Evolutionary conservation across 1,284 basidiomycete species (phyloP), one percentile per base, ranked within the genome.

Genomic region (Rhodotorula sp.): DNA sequence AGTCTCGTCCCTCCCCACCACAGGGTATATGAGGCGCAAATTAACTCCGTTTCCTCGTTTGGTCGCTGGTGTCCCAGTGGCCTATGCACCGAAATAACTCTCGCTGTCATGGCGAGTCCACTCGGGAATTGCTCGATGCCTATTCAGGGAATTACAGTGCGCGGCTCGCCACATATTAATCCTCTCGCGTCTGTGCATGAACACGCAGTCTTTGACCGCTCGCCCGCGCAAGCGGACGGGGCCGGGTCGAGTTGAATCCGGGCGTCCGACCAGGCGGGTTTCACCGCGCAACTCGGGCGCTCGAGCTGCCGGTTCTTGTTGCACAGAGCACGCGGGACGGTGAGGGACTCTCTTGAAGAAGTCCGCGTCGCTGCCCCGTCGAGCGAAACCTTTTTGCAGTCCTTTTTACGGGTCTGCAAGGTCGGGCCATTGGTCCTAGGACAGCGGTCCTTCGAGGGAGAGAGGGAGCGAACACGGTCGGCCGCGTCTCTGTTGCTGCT

Each of bases 291-390:
- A n/a, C 20, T 24, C 42, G 29, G 3, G 6, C 22, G 48, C 10
- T 14, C 15, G 30, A 51, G 60, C 66, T 55, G 55, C 33, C 17
- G 37, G 60, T 62, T 67, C 66, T 67, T 67, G 66, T 67, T 60
- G 60, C 29, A 55, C 60, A 67, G 66, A 67, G 66, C 55, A 67
- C 60, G 37, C 37, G 46, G 8, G 8, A 46, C 49, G 66, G 66
- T 53, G 66, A 57, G 66, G 37, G 66, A 17, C 30, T 67, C 66
- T 62, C 66, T 67, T 67, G 33, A 67, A 67, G 66, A 29, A 49
- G 60, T 55, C 29, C 30, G 54, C 37, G 46, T 37, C 37, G 55
- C 57, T 62, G 55, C 66, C 66, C 57, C 66, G 60, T 53, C 66
- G 60, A 8, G 66, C 26, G 66, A 58, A 58, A 67, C 66, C 59